Evolutionary conservation across 2,329 filamentous ascomycete genomes (phyloP), one percentile per base, ranked within the genome.

Genomic region (Colletotrichum sp.): DNA sequence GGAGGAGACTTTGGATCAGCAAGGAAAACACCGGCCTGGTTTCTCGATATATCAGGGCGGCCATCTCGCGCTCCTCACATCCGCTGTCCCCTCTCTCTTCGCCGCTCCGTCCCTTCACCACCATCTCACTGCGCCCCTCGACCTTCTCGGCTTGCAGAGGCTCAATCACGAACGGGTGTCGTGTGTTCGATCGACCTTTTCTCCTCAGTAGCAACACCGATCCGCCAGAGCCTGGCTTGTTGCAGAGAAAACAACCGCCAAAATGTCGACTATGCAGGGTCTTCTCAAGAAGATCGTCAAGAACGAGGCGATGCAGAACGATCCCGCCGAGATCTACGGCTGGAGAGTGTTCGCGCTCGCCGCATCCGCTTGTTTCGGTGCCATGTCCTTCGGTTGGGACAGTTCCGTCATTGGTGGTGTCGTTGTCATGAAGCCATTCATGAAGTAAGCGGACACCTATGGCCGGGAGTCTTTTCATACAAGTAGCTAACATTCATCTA

Each of bases 381-480:
- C 87, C 78, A 87, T 88, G 84, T 88, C 93, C 64, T 94, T 94
- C 77, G 93, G 93, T 12, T 87, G 86, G 86, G 86, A 87, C 81
- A 93, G 91, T 44, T 92, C 92, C 78, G 93, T 93, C 72, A 93
- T 94, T 76, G 92, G 92, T 28, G 92, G 92, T 79, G 91, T 94
- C 55, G 87, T 94, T 34, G 91, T 89, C 10, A 86, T 94, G 79
- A 81, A 86, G 5, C 87, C 88, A 8, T 94, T 93, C 81, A 86
- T 89, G 79, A 76, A 81, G 89, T 92, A 84, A 52, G 77, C 52
- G 16, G 55, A 44, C 34, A 8, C 12, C 3, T 8, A 2, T 2
- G 16, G 8, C 7, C 2, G 15, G 6, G 3, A 6, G 18, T 24
- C n/a, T 52, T 13, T 30, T 59, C 24, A 16, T 26, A 44, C 8